Conservation (phyloP, 2,329 filamentous ascomycete genomes). For the Epichloe scottii region DNA sequence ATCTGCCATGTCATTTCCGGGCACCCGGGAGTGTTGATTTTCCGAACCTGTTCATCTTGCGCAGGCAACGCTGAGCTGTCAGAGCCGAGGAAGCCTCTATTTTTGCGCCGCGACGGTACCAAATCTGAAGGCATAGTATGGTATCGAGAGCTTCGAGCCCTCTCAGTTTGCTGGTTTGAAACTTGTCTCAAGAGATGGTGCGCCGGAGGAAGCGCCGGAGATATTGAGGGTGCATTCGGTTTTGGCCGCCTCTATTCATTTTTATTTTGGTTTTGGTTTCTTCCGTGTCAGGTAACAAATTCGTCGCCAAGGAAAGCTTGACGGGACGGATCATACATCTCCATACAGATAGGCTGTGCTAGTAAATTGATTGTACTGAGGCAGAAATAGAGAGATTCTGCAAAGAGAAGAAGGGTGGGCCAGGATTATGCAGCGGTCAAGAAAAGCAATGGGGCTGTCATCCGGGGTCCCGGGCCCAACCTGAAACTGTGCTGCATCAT, state of each 20-base stretch:
- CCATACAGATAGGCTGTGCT: neutral
- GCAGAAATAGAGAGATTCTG: neutral
- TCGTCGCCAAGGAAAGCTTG: neutral
- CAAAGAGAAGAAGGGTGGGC: neutral
- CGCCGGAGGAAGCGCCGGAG: neutral
- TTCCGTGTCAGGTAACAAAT: neutral
- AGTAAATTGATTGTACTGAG: neutral
- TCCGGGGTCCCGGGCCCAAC: neutral
- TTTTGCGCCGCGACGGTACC: slow-evolving; percentile 20
- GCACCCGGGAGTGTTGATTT: neutral
- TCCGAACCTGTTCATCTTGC: slow-evolving; percentile 33
- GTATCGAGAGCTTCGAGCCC: too few species aligned
- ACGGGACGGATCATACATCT: neutral
- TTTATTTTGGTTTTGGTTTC: neutral
- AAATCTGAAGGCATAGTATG: slow-evolving; percentile 18
- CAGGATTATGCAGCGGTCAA: neutral
- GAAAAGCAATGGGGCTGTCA: neutral
- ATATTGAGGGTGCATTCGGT: neutral
- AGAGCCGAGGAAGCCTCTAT: slow-evolving; percentile 37
- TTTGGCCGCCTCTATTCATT: neutral
- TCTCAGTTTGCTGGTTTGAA: neutral
- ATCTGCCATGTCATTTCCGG: neutral
- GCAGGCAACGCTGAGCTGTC: slow-evolving; percentile 38
- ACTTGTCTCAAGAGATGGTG: neutral
- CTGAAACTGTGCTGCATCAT: neutral